Conservation (phyloP, 345 rosid species). For the Murraya paniculata region DNA sequence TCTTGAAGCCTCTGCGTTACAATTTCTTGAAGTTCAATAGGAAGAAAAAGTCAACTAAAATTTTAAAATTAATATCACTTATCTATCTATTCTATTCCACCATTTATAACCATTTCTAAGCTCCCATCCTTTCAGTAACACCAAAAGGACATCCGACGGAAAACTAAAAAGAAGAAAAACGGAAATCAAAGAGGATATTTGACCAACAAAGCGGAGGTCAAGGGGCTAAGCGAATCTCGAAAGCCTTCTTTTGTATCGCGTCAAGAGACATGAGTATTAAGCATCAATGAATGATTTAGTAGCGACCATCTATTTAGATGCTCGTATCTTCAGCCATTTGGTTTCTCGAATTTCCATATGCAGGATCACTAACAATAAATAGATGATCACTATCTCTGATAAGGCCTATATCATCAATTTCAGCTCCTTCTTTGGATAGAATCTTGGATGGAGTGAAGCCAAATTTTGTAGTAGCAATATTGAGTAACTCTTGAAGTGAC, state of each 20-base stretch:
- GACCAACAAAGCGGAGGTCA: too few species aligned
- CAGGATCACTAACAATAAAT: slow-evolving; percentile 36
- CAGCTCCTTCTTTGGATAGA: slow-evolving; percentile 58
- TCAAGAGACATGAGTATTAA: too few species aligned
- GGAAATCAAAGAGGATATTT: neutral
- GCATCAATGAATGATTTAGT: neutral
- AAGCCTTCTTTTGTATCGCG: too few species aligned
- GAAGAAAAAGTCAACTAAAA: neutral
- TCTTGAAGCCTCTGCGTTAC: neutral
- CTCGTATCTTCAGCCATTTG: slow-evolving; percentile 1
- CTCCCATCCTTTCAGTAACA: neutral
- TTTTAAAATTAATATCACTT: neutral
- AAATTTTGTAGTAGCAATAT: slow-evolving; percentile 46
- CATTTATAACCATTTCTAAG: neutral
- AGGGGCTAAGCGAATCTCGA: too few species aligned
- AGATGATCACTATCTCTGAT: slow-evolving; percentile 84
- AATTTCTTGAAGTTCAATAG: neutral
- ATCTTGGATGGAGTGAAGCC: slow-evolving; percentile 48
- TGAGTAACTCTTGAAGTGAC: slow-evolving; percentile 57
- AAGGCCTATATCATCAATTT: slow-evolving; percentile 66
- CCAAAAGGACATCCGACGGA: neutral
- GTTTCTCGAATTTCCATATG: neutral
- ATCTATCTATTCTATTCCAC: neutral
- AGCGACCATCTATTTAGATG: neutral
- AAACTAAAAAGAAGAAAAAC: neutral